A percentile compares a stretch with the other conserved stretches of the same genome.
Evolutionary conservation across 1,284 basidiomycete genomes (phyloP).

Genomic region (Coriolopsis trogii): DNA sequence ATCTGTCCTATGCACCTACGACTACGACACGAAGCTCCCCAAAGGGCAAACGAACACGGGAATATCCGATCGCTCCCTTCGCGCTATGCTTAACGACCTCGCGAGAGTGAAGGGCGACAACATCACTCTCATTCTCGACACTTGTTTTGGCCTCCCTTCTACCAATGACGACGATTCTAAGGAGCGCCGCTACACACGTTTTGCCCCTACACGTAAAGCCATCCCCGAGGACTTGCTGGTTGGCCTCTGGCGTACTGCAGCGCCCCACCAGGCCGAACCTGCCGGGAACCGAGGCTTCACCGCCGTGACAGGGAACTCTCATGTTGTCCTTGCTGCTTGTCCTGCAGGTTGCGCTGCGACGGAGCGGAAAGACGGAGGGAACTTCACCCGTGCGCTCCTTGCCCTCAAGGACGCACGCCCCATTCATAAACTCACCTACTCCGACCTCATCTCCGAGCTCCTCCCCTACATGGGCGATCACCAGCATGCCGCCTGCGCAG

Average conservation of each 20-base stretch:
- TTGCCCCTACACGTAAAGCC: slow-evolving; percentile 55
- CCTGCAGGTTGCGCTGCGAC: slow-evolving; percentile 51
- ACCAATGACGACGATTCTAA: slow-evolving; percentile 38
- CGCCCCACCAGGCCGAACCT: slow-evolving; percentile 32
- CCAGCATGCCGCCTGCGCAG: slow-evolving; percentile 56
- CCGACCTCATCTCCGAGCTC: slow-evolving; percentile 49
- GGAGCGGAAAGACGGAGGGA: slow-evolving; percentile 63
- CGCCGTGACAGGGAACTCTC: slow-evolving; percentile 41
- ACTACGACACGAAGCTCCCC: slow-evolving; percentile 52
- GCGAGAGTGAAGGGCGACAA: slow-evolving; percentile 62
- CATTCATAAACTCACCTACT: slow-evolving; percentile 55
- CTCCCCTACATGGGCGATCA: slow-evolving; percentile 30
- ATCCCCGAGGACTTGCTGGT: slow-evolving; percentile 52
- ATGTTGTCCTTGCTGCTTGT: slow-evolving; percentile 60
- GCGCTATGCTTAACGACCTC: slow-evolving; percentile 58
- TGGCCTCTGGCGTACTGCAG: slow-evolving; percentile 54
- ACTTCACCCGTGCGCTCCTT: slow-evolving; percentile 58
- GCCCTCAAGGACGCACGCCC: slow-evolving; percentile 45
- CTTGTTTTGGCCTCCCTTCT: slow-evolving; percentile 56
- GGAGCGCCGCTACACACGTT: slow-evolving; percentile 51
- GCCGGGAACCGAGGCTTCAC: slow-evolving; percentile 49
- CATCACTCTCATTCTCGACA: slow-evolving; percentile 66
- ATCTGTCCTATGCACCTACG: slow-evolving; percentile 64
- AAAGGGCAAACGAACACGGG: slow-evolving; percentile 43
- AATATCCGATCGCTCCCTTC: slow-evolving; percentile 66